Conservation (phyloP, 129 eudicot species). For the Scalesia atractyloides region DNA sequence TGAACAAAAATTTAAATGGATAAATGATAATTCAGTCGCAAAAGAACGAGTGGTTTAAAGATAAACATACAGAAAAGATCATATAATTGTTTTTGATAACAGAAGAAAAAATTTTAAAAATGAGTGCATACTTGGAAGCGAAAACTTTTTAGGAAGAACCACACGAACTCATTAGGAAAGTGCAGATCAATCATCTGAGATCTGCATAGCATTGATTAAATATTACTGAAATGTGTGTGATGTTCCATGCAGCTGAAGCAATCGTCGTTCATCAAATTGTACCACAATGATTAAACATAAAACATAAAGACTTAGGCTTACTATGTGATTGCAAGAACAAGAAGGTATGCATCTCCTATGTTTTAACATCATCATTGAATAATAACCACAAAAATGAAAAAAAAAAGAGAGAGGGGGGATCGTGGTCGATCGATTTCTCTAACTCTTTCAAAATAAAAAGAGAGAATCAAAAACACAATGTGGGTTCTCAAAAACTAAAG, state of each 20-base stretch:
- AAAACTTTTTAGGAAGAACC: slow-evolving; percentile 21
- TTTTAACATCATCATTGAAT: slow-evolving; percentile 55
- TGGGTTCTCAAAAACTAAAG: slow-evolving; percentile 30
- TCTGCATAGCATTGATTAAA: slow-evolving; percentile 25
- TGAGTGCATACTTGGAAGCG: slow-evolving; percentile 24
- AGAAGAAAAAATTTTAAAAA: slow-evolving; percentile 4
- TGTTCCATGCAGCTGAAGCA: background rate
- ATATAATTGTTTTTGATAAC: slow-evolving; percentile 1
- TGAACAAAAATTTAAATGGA: slow-evolving; percentile 3
- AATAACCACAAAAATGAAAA: background rate
- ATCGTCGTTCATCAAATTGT: slow-evolving; percentile 7
- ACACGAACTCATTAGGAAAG: slow-evolving; percentile 22
- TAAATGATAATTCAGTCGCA: background rate
- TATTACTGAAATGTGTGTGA: background rate
- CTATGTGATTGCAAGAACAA: slow-evolving; percentile 61
- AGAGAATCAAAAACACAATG: slow-evolving; percentile 20
- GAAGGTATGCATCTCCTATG: slow-evolving; percentile 61
- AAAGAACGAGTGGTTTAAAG: slow-evolving; percentile 5
- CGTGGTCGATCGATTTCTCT: slow-evolving; percentile 32
- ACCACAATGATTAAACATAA: background rate
- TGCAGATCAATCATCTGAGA: slow-evolving; percentile 36
- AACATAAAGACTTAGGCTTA: slow-evolving; percentile 22
- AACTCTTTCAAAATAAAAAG: slow-evolving; percentile 22
- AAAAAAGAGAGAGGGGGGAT: background rate
- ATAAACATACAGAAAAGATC: background rate